Base-by-base conservation (phyloP, 2,329 filamentous ascomycete genomes). In the Pyrenophora graminea region DNA sequence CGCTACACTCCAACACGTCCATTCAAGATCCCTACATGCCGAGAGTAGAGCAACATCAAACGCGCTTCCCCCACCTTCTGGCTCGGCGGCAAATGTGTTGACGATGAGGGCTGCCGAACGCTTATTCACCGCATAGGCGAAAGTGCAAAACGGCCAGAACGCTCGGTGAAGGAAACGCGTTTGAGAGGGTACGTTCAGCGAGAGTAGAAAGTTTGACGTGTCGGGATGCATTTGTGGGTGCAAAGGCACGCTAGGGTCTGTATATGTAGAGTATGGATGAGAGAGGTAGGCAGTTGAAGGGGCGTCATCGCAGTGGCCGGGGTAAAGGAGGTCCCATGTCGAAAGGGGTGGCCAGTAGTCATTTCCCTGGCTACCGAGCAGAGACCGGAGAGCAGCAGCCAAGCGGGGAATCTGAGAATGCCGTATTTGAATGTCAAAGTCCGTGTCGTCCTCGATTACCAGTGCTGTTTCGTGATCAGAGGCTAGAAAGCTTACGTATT, bases 301-400 rank as follows among this genome's bases (percentile, higher is more conserved):
- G 31, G 67, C 54, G 59, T 75, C 73, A 51, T 70, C 69, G 64
- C 74, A 76, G 62, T 76, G 74, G 52, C 74, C 73, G 13, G 75
- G 68, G 55, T 74, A 73, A 44, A 76, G 67, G 23, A 75, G 50
- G 25, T 75, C 71, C 72, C 73, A 76, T 23, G 53, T 36, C 18
- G 46, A 37, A 4, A 61, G 42, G 27, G 59, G 53, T 27, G 65
- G 61, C 69, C 70, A 76, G 61, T 71, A 74, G 12, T 53, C 31
- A 18, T 52, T 10, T 18, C 3, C 10, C 21, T 38, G 9, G 48
- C 55, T 27, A 45, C 23, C 52, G 38, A 63, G 53, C 17, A 59
- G 47, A 15, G 51, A 32, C 19, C 59, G 61, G 31, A 65, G 39
- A 27, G 61, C 53, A 23, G 49, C 39, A 33, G 60, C 63, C 3